A percentile compares a stretch with the other conserved stretches of the same genome.
Conservation (phyloP, 2,329 filamentous ascomycete genomes). For the Pseudopyrenochaeta lycopersici region DNA sequence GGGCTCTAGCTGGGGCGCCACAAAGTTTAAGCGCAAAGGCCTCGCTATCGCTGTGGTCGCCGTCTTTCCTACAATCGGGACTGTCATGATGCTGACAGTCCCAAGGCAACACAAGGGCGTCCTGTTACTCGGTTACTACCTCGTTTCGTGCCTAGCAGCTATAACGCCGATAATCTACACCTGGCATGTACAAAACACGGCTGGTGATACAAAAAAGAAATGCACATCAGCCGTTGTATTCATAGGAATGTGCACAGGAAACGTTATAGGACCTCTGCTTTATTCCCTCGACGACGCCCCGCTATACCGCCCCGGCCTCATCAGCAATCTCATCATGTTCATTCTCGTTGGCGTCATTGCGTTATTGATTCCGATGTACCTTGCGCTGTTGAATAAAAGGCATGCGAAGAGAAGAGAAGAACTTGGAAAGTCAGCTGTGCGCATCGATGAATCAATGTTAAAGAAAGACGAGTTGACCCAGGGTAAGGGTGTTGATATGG, state of each 20-base stretch:
- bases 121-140: slow-evolving; percentile 61
- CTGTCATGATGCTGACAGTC: slow-evolving; percentile 59
- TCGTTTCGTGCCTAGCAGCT: slow-evolving; percentile 52
- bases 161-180: slow-evolving; percentile 49
- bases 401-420: slow-evolving; percentile 41
- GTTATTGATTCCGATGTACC: slow-evolving; percentile 41
- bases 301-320: slow-evolving; percentile 44
- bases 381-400: slow-evolving; percentile 40
- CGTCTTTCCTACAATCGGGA: slow-evolving; percentile 62
- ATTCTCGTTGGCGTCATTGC: slow-evolving; percentile 37
- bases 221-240: slow-evolving; percentile 48
- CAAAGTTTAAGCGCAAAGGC: slow-evolving; percentile 60
- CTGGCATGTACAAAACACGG: slow-evolving; percentile 50
- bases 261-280: slow-evolving; percentile 48
- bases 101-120: slow-evolving; percentile 58
- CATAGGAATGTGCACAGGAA: slow-evolving; percentile 49
- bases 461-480: slow-evolving; percentile 26
- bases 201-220: slow-evolving; percentile 50
- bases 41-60: slow-evolving; percentile 62
- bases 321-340: slow-evolving; percentile 47
- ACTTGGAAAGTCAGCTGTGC: slow-evolving; percentile 39
- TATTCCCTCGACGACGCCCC: slow-evolving; percentile 48
- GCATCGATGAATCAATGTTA: slow-evolving; percentile 48
- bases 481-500: slow-evolving; percentile 21
- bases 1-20: slow-evolving; percentile 61